Evolutionary conservation across 768 basidiomycete genomes (phyloP).

Genomic region (Pulveroboletus sp.): DNA sequence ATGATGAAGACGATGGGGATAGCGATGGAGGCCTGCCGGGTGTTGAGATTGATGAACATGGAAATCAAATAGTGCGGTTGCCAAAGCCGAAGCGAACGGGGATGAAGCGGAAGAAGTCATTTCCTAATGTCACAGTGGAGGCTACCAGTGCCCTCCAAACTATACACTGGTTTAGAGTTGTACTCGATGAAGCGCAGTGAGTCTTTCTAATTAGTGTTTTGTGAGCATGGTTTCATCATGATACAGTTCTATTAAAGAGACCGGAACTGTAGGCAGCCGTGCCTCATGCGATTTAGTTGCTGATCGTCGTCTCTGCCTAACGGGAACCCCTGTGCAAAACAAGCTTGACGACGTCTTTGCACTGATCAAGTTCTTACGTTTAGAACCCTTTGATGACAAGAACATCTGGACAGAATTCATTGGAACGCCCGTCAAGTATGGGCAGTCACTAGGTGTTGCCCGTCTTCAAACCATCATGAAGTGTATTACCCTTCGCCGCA

Average conservation of each 20-base stretch:
- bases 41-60: slow-evolving; percentile 65
- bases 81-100: slow-evolving; percentile 67
- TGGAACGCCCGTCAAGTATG: slow-evolving; percentile 89
- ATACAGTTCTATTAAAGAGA: slow-evolving; percentile 92
- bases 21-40: slow-evolving; percentile 64
- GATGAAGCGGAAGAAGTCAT: slow-evolving; percentile 62
- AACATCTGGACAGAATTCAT: slow-evolving; percentile 91
- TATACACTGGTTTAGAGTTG: slow-evolving; percentile 94
- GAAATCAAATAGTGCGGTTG: slow-evolving; percentile 56
- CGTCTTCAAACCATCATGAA: slow-evolving; percentile 98
- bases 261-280: slow-evolving; percentile 88
- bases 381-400: slow-evolving; percentile 93
- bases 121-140: slow-evolving; percentile 40
- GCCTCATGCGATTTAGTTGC: slow-evolving; percentile 95
- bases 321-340: slow-evolving; percentile 99
- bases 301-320: slow-evolving; percentile 88
- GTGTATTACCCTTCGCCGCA: slow-evolving; percentile 92
- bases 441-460: slow-evolving; percentile 83
- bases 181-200: slow-evolving; percentile 94
- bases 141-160: slow-evolving; percentile 83
- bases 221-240: not conserved
- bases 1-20: slow-evolving; percentile 65
- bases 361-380: slow-evolving; percentile 90
- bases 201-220: slow-evolving; percentile 32
- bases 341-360: slow-evolving; percentile 98